Evolutionary conservation across 768 basidiomycete species (phyloP).

Genomic region (Imleria badia): DNA sequence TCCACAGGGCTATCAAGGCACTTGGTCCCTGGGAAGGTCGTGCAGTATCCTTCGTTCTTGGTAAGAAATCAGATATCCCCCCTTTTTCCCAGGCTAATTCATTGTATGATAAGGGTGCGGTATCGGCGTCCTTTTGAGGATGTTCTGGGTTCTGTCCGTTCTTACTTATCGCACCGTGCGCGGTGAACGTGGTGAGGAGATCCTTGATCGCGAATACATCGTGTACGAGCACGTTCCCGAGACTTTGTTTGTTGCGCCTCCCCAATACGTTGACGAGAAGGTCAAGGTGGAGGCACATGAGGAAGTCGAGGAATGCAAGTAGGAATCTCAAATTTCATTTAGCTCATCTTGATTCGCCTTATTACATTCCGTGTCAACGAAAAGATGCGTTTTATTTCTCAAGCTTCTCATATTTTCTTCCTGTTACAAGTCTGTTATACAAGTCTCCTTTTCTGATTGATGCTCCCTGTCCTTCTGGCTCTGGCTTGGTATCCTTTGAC

Average conservation of each 20-base stretch:
- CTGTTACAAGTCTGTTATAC: conserved; percentile 8
- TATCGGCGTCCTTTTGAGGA: conserved; percentile 76
- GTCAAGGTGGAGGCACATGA: conserved; percentile 20
- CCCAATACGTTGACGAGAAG: conserved; percentile 62
- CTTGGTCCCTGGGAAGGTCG: conserved; percentile 84
- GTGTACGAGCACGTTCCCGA: conserved; percentile 50
- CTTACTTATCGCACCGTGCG: conserved; percentile 57
- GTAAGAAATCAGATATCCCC: conserved; percentile 37
- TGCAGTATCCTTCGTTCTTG: conserved; percentile 80
- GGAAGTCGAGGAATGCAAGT: conserved; percentile 18
- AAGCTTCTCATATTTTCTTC: background rate
- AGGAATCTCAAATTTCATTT: background rate
- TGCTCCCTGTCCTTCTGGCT: conserved; percentile 2
- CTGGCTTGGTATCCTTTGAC: background rate
- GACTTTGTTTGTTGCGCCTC: conserved; percentile 50
- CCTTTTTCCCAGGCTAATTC: background rate
- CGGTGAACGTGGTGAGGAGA: conserved; percentile 43
- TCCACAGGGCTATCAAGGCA: conserved; percentile 63
- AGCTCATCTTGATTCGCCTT: background rate
- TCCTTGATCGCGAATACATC: conserved; percentile 40
- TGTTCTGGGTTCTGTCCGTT: conserved; percentile 73
- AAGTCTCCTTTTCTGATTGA: conserved; percentile 3
- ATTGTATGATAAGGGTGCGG: conserved; percentile 59
- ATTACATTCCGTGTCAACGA: background rate
- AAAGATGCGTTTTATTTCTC: background rate